Evolutionary conservation across 805 yeast species (phyloP).

Genomic region (Brettanomyces sp.): DNA sequence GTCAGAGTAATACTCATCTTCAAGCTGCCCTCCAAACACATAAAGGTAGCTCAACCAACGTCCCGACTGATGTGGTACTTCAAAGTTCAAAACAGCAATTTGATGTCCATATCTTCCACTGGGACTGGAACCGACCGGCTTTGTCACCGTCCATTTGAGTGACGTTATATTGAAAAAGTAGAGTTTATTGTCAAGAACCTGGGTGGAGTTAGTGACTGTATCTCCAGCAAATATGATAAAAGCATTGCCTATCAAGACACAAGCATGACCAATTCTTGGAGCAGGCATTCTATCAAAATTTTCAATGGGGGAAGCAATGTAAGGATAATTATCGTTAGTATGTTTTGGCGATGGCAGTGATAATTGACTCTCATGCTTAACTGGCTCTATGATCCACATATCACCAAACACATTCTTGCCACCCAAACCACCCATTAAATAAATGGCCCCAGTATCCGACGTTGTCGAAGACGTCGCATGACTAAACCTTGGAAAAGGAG

Average conservation of each 20-base stretch:
- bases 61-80: conserved; percentile 31
- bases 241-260: conserved; percentile 88
- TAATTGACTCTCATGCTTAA: conserved; percentile 8
- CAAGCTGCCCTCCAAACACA: conserved; percentile 90
- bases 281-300: conserved; percentile 79
- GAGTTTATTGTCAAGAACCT: conserved; percentile 79
- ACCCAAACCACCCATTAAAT: conserved; percentile 90
- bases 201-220: conserved; percentile 69
- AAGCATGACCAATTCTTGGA: conserved; percentile 94
- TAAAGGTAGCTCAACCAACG: conserved; percentile 46
- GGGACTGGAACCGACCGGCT: conserved; percentile 69
- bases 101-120: conserved; percentile 93
- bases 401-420: conserved; percentile 92
- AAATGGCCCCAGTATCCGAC: conserved; percentile 73
- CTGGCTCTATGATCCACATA: conserved; percentile 77
- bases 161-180: conserved; percentile 79
- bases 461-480: conserved; percentile 76
- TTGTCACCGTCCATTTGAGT: conserved; percentile 70
- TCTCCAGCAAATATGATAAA: conserved; percentile 96
- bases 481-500: conserved; percentile 92
- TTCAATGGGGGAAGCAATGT: conserved; percentile 45
- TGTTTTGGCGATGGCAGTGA: background rate
- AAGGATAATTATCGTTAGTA: conserved; percentile 21
- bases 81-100: conserved; percentile 62
- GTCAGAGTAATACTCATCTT: conserved; percentile 74